A percentile compares a stretch with the other conserved stretches of the same genome.
Conservation (phyloP, 805 yeast genomes). For the Candida incommunis region DNA sequence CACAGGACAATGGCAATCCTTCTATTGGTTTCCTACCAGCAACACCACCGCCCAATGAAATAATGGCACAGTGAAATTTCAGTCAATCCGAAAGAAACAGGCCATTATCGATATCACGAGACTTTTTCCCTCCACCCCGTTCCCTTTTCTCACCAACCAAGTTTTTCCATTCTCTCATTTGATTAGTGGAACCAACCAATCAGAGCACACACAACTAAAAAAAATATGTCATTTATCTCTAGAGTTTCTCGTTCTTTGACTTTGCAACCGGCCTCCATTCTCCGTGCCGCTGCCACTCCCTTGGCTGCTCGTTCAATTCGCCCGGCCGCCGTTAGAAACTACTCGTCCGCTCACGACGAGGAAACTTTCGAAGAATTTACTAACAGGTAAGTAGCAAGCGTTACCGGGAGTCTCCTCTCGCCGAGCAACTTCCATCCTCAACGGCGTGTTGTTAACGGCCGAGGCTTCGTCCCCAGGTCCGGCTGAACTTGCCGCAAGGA, state of each 20-base stretch:
- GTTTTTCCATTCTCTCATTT: no score
- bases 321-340: constrained; percentile 34
- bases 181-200: no score
- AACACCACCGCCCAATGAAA: constrained; percentile 1
- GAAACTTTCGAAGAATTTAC: constrained; percentile 95
- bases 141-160: neutral
- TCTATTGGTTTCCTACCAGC: neutral
- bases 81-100: neutral
- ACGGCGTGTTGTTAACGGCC: no score
- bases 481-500: no score
- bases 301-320: constrained; percentile 3
- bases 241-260: neutral
- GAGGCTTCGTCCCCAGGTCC: no score
- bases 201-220: no score
- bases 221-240: neutral
- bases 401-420: no score
- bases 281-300: neutral
- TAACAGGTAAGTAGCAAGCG: constrained; percentile 47
- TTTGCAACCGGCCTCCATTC: neutral
- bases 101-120: constrained; percentile 1
- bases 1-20: neutral
- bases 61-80: no score
- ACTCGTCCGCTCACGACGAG: constrained; percentile 71
- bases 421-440: no score
- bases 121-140: no score